Percentiles rank a stretch among this genome's conserved stretches.
Conservation (phyloP, 148 eudicot genomes). For the Camellia granthamiana region DNA sequence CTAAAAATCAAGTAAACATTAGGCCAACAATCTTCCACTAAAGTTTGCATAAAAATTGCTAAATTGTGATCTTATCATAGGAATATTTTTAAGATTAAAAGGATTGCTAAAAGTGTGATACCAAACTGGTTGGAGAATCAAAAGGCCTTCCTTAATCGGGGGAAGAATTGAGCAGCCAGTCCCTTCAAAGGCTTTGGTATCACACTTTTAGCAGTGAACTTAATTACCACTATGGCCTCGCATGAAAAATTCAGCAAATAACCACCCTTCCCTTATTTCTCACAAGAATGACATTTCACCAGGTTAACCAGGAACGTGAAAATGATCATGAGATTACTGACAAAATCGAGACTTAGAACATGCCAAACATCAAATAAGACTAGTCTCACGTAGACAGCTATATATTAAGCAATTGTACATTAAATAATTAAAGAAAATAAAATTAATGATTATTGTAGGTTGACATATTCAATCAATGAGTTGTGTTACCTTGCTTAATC, state of each 20-base stretch:
- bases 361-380: not conserved
- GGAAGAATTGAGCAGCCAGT: not conserved
- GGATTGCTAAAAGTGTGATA: not conserved
- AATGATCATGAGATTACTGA: not conserved
- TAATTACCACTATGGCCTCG: not conserved
- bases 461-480: not conserved
- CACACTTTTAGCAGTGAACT: not conserved
- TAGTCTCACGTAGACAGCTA: not conserved
- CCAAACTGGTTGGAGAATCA: not conserved
- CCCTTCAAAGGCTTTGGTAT: not conserved
- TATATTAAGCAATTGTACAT: not conserved
- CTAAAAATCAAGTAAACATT: too few relatives aligned
- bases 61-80: too few relatives aligned
- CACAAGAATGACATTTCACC: too few relatives aligned
- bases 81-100: too few relatives aligned
- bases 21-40: too few relatives aligned
- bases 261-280: too few relatives aligned
- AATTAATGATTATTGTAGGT: not conserved
- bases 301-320: not conserved
- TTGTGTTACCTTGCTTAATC: conserved; percentile 58
- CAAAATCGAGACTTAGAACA: not conserved
- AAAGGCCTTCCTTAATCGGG: not conserved
- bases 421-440: not conserved
- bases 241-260: not conserved
- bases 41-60: not conserved